Base-by-base conservation (phyloP, 257 asterid genomes). In the Ilex asprella region DNA sequence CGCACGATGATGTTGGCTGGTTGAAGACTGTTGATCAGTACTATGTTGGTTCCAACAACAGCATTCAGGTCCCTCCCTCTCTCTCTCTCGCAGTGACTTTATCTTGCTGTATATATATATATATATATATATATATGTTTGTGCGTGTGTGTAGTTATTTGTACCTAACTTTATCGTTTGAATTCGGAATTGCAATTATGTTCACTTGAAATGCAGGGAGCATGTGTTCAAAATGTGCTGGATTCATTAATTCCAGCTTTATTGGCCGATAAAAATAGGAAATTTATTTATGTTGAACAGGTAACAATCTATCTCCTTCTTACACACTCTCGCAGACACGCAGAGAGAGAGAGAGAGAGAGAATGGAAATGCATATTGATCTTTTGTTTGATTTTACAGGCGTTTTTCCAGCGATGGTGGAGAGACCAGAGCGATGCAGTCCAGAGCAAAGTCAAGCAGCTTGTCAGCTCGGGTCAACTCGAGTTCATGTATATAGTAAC, bases 401-500 rank as follows among this genome's bases (percentile, higher is more conserved):
- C 99, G 2, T 93, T 93, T 79, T 86, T 93, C 71, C 97, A 93
- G 94, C 88, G 97, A 31, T 93, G 99, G 99, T 93, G 99, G 99
- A 78, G 84, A 52, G 63, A 79, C 16, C 99, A 93, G 78, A 84
- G 86, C 54, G 88, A 84, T 16, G 74, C 39, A 41, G 76, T 75
- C 79, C 85, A 87, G 77, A 72, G 72, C 52, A 82, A 78, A 16
- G 97, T 89, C 31, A 60, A 64, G 70, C 46, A 32, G 67, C 94
- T 93, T 11, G 92, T 93, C 71, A 70, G 61, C 70, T 78, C 83
- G 49, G 99, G 97, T 72, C 97, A 82, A 81, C 99, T 93, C 39
- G 99, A 93, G 85, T 74, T 93, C 67, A 87, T 93, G 99, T 91
- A 83, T 70, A 51, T 35, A 50, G 53, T 47, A 15, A 41, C 57